Evolutionary conservation across 345 rosid genomes (phyloP), one percentile per base, ranked within the genome.

Genomic region (Lepidium sativum): DNA sequence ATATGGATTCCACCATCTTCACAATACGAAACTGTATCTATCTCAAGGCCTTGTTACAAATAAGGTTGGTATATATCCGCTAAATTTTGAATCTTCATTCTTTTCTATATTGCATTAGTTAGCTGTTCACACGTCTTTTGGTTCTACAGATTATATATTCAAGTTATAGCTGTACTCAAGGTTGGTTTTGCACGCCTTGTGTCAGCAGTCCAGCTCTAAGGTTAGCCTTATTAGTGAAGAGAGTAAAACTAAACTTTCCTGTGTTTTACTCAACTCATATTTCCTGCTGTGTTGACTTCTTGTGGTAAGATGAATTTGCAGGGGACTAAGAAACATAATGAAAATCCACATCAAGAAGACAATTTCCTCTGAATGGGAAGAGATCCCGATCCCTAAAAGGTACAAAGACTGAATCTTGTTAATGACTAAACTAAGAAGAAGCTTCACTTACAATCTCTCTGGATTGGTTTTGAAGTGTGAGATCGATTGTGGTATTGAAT

Each of bases 171-270:
- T 95, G 99, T 76, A 79, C 81, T 61, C 99, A 95, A 61, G 99
- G 99, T 72, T 91, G 95, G 97, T 91, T 95, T 72, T 83, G 92
- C 65, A 88, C 98, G 6, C 97, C 98, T 77, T 95, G 98, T 80
- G 87, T 77, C 23, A 86, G 80, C 75, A 80, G 78, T 81, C 98
- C 98, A n/a, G 55, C 84, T 60, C 80, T 95, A 77, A 91, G 97
- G 99, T 94, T 34, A 49, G 61, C 17, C 12, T 49, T 56, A 63
- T 9, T 3, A 16, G 45, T 53, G 55, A 43, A 70, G 62, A 61
- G 62, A 58, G 42, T 10, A 20, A 29, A 47, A 61, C 16, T 38
- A 5, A 27, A 27, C 4, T 17, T 47, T 54, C 5, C 4, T 1
- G n/a, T 20, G 6, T 7, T 65, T 17, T 56, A 48, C 52, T 55